Percentiles rank a stretch among this genome's conserved stretches.
Evolutionary conservation across 2,329 filamentous ascomycete species (phyloP).

Genomic region (Fusarium napiforme): DNA sequence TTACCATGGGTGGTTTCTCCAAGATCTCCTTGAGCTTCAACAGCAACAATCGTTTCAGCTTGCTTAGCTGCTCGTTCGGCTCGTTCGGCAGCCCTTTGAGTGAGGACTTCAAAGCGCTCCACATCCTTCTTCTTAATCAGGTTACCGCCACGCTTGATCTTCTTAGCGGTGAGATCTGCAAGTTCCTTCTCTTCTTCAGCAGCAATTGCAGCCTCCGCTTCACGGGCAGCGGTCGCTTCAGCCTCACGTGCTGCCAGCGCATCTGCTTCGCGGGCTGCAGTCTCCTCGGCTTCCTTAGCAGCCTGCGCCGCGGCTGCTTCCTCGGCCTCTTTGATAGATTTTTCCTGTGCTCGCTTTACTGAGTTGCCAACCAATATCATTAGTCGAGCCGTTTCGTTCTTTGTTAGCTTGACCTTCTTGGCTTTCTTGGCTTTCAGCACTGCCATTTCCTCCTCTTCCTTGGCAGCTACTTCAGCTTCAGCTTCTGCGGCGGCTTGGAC

Average conservation of each 20-base stretch:
- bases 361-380: slow-evolving; percentile 33
- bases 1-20: slow-evolving; percentile 24
- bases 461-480: slow-evolving; percentile 30
- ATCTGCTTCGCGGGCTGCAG: slow-evolving; percentile 37
- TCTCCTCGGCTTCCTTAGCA: slow-evolving; percentile 41
- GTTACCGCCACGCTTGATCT: slow-evolving; percentile 39
- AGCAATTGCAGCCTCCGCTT: slow-evolving; percentile 46
- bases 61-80: slow-evolving; percentile 44
- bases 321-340: slow-evolving; percentile 34
- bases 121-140: slow-evolving; percentile 38
- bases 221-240: slow-evolving; percentile 30
- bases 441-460: slow-evolving; percentile 42
- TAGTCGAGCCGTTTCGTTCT: slow-evolving; percentile 38
- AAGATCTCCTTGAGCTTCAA: neutral
- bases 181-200: slow-evolving; percentile 45
- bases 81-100: slow-evolving; percentile 33
- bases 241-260: slow-evolving; percentile 26
- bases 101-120: slow-evolving; percentile 36
- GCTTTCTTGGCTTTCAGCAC: slow-evolving; percentile 40
- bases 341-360: slow-evolving; percentile 39
- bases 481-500: slow-evolving; percentile 26
- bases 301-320: slow-evolving; percentile 30
- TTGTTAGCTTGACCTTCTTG: slow-evolving; percentile 50
- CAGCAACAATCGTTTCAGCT: slow-evolving; percentile 43
- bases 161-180: slow-evolving; percentile 35